These are phyloP conservation scores for Termitomyces eurrhizus DNA, from an alignment of 768 basidiomycete species.

Conservation along the genomic window DNA sequence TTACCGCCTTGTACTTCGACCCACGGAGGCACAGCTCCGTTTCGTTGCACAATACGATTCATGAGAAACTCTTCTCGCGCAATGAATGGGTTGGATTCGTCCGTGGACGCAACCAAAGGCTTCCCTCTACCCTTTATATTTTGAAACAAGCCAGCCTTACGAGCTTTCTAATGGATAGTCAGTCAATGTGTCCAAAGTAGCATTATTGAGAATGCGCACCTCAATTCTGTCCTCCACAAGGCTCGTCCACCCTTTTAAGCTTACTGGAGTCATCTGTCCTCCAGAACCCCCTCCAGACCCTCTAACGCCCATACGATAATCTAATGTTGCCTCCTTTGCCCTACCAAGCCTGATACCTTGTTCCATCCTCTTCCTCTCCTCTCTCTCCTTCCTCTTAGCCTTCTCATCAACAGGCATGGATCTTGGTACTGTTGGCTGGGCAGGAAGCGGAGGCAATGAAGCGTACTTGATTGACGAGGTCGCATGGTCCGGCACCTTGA, in stretches of 20 bases:
- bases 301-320: conserved; percentile 66
- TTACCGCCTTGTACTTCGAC: conserved; percentile 73
- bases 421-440: conserved; percentile 12
- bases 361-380: conserved; percentile 47
- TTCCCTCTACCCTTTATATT: conserved; percentile 61
- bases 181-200: neutral
- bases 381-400: conserved; percentile 40
- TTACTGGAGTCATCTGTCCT: conserved; percentile 49
- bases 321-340: conserved; percentile 71
- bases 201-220: conserved; percentile 31
- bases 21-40: conserved; percentile 86
- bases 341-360: conserved; percentile 52
- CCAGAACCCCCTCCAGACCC: conserved; percentile 17
- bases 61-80: conserved; percentile 76
- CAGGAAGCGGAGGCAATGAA: conserved; percentile 30
- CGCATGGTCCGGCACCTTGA: conserved; percentile 55
- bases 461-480: conserved; percentile 51
- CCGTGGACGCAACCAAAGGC: conserved; percentile 32
- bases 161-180: conserved; percentile 45
- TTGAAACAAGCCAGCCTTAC: conserved; percentile 66
- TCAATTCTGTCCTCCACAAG: conserved; percentile 80
- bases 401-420: conserved; percentile 28
- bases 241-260: conserved; percentile 69
- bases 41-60: conserved; percentile 80
- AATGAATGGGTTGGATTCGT: conserved; percentile 55